These are phyloP conservation scores for Blastocystis sp. DNA, from an alignment of 352 stramenopile species.

Conservation along the genomic window DNA sequence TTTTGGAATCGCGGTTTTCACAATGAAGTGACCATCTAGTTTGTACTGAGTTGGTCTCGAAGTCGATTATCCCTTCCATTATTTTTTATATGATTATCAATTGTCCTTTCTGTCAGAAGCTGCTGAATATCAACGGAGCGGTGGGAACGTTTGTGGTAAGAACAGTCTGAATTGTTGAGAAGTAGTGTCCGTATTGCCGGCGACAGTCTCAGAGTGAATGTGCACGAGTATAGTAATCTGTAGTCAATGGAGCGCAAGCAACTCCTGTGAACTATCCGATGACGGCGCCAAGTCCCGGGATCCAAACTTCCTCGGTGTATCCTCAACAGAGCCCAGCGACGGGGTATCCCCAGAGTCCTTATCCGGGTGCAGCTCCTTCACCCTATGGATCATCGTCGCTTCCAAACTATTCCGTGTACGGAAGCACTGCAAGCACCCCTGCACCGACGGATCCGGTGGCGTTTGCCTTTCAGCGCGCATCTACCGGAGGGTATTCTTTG, in stretches of 20 bases:
- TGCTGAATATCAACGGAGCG: conserved; percentile 9
- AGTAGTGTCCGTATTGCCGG: conserved; percentile 17
- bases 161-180: neutral
- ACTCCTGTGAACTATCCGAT: neutral
- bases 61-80: neutral
- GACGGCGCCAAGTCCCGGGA: neutral
- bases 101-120: conserved; percentile 13
- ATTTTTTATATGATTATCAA: conserved; percentile 22
- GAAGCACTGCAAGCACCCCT: neutral
- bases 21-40: neutral
- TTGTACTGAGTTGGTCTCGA: neutral
- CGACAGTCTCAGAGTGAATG: neutral
- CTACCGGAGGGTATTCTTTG: neutral
- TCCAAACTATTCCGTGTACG: no score
- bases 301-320: neutral
- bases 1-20: neutral
- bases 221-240: neutral
- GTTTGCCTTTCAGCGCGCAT: neutral
- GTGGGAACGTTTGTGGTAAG: neutral
- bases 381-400: neutral
- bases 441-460: neutral
- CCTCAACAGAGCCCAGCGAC: neutral
- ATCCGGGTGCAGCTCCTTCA: neutral
- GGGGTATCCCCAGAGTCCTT: neutral
- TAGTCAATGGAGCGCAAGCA: neutral